phyloP scores from a whole-genome alignment of 1,284 basidiomycete genomes.

The Puccinia coronata region DNA sequence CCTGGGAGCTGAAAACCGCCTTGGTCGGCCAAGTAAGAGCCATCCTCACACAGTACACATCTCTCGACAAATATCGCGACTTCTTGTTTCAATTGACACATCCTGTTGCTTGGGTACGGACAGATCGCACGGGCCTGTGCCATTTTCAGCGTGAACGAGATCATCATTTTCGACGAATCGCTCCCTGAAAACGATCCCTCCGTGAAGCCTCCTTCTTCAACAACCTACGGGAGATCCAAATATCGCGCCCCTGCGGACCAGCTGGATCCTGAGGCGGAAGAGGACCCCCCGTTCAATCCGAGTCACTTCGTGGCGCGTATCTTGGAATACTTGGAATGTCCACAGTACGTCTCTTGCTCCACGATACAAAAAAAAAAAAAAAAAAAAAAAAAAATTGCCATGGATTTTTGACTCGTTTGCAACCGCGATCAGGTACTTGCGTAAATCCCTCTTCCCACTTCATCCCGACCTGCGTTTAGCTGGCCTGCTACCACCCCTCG shows the following conservation, averaged over 20 bases:
- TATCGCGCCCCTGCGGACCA: conserved; percentile 46
- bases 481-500: conserved; percentile 58
- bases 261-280: conserved; percentile 1
- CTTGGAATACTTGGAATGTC: conserved; percentile 58
- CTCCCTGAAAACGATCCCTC: conserved; percentile 12
- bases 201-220: not conserved
- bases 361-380: not conserved
- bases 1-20: conserved; percentile 56
- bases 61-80: no score
- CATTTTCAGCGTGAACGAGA: conserved; percentile 59
- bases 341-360: conserved; percentile 53
- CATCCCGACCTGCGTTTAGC: conserved; percentile 57
- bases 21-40: conserved; percentile 54
- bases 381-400: not conserved
- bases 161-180: conserved; percentile 55
- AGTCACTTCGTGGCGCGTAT: conserved; percentile 56
- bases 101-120: not conserved
- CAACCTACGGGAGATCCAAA: conserved; percentile 50
- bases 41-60: not conserved
- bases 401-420: not conserved
- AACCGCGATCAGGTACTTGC: conserved; percentile 53
- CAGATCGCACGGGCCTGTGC: conserved; percentile 58
- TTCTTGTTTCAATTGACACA: no score
- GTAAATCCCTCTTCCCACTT: conserved; percentile 58
- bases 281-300: conserved; percentile 51